These are phyloP conservation scores for Fusarium marasasianum DNA, from an alignment of 2,329 filamentous ascomycete species.

Conservation along the genomic window DNA sequence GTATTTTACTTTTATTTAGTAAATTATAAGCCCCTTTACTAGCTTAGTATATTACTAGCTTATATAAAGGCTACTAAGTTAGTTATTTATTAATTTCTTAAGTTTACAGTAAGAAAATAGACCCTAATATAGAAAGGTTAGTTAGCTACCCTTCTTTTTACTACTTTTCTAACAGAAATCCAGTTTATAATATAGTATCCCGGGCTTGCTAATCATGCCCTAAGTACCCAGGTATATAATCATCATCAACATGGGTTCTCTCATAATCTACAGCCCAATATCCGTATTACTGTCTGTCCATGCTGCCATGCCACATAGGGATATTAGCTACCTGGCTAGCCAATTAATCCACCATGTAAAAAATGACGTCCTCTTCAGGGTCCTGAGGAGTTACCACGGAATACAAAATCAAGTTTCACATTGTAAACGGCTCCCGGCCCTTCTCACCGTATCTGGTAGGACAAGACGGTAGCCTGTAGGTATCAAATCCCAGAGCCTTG, in stretches of 20 bases:
- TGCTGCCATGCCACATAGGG: not conserved
- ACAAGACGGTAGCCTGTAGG: not conserved
- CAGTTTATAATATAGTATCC: no score
- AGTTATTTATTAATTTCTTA: no score
- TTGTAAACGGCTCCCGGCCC: conserved; percentile 20
- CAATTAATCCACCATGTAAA: conserved; percentile 4
- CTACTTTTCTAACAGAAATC: no score
- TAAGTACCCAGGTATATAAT: not conserved
- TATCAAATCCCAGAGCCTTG: not conserved
- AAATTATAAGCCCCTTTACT: no score
- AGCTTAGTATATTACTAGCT: no score
- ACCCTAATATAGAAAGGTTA: no score
- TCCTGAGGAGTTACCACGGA: conserved; percentile 9
- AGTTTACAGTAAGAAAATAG: no score
- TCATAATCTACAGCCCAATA: not conserved
- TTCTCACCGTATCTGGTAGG: conserved; percentile 11
- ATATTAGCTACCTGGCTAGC: not conserved
- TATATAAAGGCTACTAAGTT: no score
- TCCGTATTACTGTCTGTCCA: not conserved
- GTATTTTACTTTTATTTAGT: no score
- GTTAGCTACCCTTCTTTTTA: no score
- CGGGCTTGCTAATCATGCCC: no score
- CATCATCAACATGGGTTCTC: conserved; percentile 2
- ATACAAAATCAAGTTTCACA: conserved; percentile 34
- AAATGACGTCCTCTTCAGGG: conserved; percentile 21